phyloP scores from a whole-genome alignment of 306 rosid species.

The Fagus sylvatica region DNA sequence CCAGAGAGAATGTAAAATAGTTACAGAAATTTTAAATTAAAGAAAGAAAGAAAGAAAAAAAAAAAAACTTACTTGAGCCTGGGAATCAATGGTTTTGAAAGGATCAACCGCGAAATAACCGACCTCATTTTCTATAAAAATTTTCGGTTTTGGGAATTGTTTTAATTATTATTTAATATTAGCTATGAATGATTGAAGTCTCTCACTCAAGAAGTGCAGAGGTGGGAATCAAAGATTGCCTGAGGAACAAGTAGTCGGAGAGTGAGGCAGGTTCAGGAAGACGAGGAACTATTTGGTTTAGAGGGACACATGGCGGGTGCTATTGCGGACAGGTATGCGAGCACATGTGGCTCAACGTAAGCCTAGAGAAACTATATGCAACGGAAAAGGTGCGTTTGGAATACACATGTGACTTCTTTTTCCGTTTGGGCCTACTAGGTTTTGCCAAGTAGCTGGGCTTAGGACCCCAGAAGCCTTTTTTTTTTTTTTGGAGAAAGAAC shows the following conservation, averaged over 20 bases:
- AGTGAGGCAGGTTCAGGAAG: background rate
- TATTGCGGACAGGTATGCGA: conserved; percentile 19
- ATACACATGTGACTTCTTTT: too few relatives aligned
- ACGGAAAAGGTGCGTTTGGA: too few relatives aligned
- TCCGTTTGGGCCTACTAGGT: too few relatives aligned
- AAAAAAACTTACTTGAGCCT: conserved; percentile 43
- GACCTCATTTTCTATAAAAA: conserved; percentile 51
- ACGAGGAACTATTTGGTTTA: background rate
- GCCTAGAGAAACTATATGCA: conserved; percentile 21
- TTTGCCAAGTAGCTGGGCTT: too few relatives aligned
- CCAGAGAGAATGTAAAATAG: background rate
- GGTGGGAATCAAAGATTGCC: background rate
- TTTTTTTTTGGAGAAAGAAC: too few relatives aligned
- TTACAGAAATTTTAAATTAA: background rate
- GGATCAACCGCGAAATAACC: conserved; percentile 64
- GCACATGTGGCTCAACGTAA: conserved; percentile 36
- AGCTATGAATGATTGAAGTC: background rate
- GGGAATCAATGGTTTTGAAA: conserved; percentile 51
- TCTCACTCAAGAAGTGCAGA: background rate
- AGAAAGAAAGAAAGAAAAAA: background rate
- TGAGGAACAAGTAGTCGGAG: background rate
- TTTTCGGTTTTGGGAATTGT: too few relatives aligned
- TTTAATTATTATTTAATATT: background rate
- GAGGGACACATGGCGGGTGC: conserved; percentile 31
- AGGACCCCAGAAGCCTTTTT: too few relatives aligned